phyloP scores from a whole-genome alignment of 345 rosid genomes.

The Lepidium aucheri region DNA sequence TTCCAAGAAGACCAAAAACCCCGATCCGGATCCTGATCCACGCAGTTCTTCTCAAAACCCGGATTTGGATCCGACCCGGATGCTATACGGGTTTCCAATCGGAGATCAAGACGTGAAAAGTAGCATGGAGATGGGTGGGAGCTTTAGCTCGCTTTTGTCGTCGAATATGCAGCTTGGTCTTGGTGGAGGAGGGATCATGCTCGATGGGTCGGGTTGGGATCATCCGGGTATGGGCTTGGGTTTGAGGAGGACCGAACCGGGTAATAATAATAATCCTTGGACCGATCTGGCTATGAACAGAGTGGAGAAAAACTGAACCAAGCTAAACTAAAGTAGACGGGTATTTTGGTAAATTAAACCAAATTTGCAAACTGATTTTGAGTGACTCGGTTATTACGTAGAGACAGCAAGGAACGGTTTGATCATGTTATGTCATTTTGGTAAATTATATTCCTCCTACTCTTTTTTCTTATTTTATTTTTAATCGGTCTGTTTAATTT shows the following conservation, averaged over 20 bases:
- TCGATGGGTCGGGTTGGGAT: slow-evolving; percentile 24
- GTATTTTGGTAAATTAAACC: slow-evolving; percentile 10
- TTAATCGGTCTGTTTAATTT: not conserved
- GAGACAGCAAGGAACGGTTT: slow-evolving; percentile 11
- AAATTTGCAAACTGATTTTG: slow-evolving; percentile 7
- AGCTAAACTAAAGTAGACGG: slow-evolving; percentile 12
- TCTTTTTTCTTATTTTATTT: not conserved
- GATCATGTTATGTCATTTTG: slow-evolving; percentile 11
- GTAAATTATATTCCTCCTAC: slow-evolving; percentile 11
- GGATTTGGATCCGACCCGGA: slow-evolving; percentile 24
- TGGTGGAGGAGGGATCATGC: slow-evolving; percentile 26
- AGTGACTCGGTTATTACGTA: slow-evolving; percentile 11
- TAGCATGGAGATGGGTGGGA: slow-evolving; percentile 21
- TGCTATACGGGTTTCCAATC: slow-evolving; percentile 29
- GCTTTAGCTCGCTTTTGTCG: slow-evolving; percentile 24
- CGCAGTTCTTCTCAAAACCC: not conserved
- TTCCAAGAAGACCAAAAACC: slow-evolving; percentile 23
- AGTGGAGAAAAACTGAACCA: slow-evolving; percentile 24
- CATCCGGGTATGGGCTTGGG: slow-evolving; percentile 19
- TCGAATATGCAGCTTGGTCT: slow-evolving; percentile 31
- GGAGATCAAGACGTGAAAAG: slow-evolving; percentile 31
- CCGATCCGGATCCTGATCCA: slow-evolving; percentile 18
- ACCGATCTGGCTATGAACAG: slow-evolving; percentile 29
- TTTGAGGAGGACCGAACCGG: slow-evolving; percentile 13
- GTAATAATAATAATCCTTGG: slow-evolving; percentile 9